Evolutionary conservation across 179 eudicot genomes (phyloP), one percentile per base, ranked within the genome.

Genomic region (Monotropa hypopitys): DNA sequence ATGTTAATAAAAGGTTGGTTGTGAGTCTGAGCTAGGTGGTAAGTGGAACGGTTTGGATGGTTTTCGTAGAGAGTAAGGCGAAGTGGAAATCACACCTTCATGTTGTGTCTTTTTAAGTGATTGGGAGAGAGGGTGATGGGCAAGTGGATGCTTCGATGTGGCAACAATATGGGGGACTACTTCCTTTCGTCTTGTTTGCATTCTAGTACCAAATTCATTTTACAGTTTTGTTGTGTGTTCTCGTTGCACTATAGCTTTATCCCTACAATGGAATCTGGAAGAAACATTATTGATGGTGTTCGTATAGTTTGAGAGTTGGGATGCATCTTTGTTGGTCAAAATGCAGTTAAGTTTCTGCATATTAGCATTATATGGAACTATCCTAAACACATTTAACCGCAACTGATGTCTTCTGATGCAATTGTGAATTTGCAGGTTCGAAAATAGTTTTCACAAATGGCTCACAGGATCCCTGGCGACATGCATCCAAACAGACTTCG

Each of bases 391-490:
- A 65, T 47, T 65, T 30, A 28, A 13, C 30, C 0, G 2, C 18
- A 42, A 21, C 33, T 76, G 5, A 30, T 46, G 46, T 66, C 40
- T 50, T 70, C 74, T 65, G 47, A 68, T 79, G 68, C n/a, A 59
- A 70, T 33, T 81, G 61, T 85, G 59, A 28, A 57, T 84, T 81
- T 62, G 72, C 92, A 92, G 98, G 96, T 61, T 87, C 97, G 59
- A 93, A 91, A 84, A 95, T 95, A 79, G 84, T 91, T 83, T 95
- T 95, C 85, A 85, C 99, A 42, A 95, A 95, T 88, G 99, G 99
- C 80, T 95, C 99, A 51, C 99, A 95, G 84, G 99, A 95, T 79
- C 99, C 99, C 3, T 95, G 99, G 99, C 92, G 92, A 51, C 98
- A 83, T 88, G 99, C 99, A 85, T 91, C 99, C 72, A 95, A 95